phyloP scores from a whole-genome alignment of 2,329 filamentous ascomycete genomes.

The Fusarium sp. region DNA sequence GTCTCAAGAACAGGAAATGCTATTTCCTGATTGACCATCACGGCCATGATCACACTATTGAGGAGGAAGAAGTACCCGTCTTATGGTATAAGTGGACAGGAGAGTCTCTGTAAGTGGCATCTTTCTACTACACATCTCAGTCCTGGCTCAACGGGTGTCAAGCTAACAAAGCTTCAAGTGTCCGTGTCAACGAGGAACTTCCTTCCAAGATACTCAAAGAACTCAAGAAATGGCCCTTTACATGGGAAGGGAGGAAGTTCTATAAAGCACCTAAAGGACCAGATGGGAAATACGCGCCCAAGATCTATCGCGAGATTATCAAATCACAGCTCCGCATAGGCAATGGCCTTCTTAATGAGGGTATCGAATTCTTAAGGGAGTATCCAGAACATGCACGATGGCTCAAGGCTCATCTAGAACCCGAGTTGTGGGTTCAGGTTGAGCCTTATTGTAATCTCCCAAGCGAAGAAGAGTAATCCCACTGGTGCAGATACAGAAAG shows the following conservation, averaged over 20 bases:
- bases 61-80: conserved; percentile 18
- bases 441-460: conserved; percentile 5
- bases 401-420: conserved; percentile 11
- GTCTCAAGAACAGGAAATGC: conserved; percentile 18
- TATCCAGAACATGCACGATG: conserved; percentile 21
- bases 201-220: conserved; percentile 17
- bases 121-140: neutral
- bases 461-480: neutral
- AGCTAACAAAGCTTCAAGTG: conserved; percentile 7
- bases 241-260: conserved; percentile 22
- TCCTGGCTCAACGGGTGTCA: neutral
- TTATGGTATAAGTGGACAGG: conserved; percentile 31
- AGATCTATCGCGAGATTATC: neutral
- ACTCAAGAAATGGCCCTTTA: conserved; percentile 27
- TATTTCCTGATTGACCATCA: conserved; percentile 33
- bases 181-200: conserved; percentile 6
- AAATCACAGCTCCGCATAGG: neutral
- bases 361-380: conserved; percentile 14
- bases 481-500: too few relatives aligned
- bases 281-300: conserved; percentile 17
- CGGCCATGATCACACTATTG: conserved; percentile 13
- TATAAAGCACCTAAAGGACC: neutral
- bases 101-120: conserved; percentile 21
- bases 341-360: too few relatives aligned
- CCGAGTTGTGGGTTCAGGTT: conserved; percentile 1